Base-by-base conservation (phyloP, 2,329 filamentous ascomycete genomes). In the Pseudogymnoascus sp. region DNA sequence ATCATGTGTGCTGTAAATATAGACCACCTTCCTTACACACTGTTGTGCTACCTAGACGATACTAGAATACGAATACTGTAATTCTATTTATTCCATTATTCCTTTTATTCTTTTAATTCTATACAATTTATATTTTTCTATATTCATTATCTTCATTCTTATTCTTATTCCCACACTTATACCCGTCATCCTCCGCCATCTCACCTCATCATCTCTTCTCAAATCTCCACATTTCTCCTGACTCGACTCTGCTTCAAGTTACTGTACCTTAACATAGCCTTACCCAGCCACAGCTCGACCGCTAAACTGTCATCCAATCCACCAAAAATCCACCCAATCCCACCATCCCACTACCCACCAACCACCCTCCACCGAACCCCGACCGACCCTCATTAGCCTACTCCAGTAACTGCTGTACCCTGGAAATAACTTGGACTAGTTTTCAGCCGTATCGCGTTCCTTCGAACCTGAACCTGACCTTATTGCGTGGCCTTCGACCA, bases 361-460 rank as follows among this genome's bases (percentile, higher is more conserved):
- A 53, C 46, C 46, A 53, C 46, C 23, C 6, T 14, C 12, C 5
- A 23, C 23, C 23, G 25, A 53, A 16, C 46, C 46, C 46, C 46
- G 25, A 53, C 46, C 18, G 42, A 38, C 37, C 46, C 23, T 21
- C 46, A 50, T 25, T 50, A 50, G 23, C 23, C 46, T 28, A 4
- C 46, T 28, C 10, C 28, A 31, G 28, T 11, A 2, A 5, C 21
- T 31, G 23, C 7, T 31, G 25, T 53, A 53, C 46, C 46, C 46
- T 53, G 46, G 46, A 53, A 44, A 53, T 46, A 25, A 14, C 11
- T 31, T 23, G 46, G 46, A 12, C 46, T 53, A 53, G 46, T 53
- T 53, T 53, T 53, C 46, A 53, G 23, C 46, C 46, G 46, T 53
- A 53, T 53, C 46, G 46, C 46, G 46, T 53, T 53, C 46, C 46